Base-by-base conservation (phyloP, 805 yeast genomes). In the Ogataea trehalophila region DNA sequence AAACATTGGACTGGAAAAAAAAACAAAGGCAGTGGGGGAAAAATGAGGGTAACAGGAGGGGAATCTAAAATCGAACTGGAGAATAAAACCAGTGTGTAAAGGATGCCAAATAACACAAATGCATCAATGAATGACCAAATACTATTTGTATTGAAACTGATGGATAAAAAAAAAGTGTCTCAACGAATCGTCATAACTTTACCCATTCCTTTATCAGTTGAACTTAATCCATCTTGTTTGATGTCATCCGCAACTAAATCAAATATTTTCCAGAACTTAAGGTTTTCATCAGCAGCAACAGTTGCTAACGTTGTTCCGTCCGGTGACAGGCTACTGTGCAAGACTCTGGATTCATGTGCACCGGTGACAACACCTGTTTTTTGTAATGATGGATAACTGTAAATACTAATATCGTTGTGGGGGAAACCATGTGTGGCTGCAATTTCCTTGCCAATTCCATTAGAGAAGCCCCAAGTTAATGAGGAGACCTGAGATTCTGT, bases 401-500 rank as follows among this genome's bases (percentile, higher is more conserved):
- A 92, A 36, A 92, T 72, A 11, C 89, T 76, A 31, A 94, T 80
- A 53, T 86, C 80, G 61, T 94, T 92, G 46, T 84, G 80, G 15
- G 99, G 98, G 63, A 79, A 87, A 2, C 98, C 99, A 60, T 94
- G 96, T 6, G 97, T 85, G 8, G 96, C 92, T 1, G 86, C 95
- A 41, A 94, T 81, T 67, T 94, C 99, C 58, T 73, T 68, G 1
- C 87, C 87, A n/a, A 81, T 79, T 0, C 85, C 85, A 42, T 76
- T 68, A 4, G 87, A 77, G 53, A 80, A 81, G 0, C 96, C 95
- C 99, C 99, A 94, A 57, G 83, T 81, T 50, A 94, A 73, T 15
- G 97, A 87, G n/a, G 95, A 84, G 5, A 94, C 94, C 66, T 94
- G 99, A 0, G 96, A 85, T 6, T 92, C 96, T 0, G 97, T 86